Conservation (phyloP, 2,329 filamentous ascomycete species). For the Aspergillus floridensis region DNA sequence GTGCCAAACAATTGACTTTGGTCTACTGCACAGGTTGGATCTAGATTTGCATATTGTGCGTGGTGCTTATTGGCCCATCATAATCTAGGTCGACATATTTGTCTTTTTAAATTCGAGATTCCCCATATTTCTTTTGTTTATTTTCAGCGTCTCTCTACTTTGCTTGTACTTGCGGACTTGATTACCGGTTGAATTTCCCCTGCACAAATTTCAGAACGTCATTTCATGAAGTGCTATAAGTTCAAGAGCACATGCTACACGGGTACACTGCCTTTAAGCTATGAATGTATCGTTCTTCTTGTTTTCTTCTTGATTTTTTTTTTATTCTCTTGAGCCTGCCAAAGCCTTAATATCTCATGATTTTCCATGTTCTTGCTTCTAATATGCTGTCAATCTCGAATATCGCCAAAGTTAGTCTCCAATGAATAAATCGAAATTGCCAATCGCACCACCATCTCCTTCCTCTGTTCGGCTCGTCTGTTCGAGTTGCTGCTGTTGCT, state of each 20-base stretch:
- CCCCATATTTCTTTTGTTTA: background rate
- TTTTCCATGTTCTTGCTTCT: background rate
- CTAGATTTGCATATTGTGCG: background rate
- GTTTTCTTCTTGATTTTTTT: background rate
- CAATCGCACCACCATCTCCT: background rate
- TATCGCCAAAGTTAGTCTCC: background rate
- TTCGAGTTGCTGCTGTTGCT: conserved; percentile 28
- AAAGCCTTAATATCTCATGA: background rate
- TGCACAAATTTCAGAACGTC: background rate
- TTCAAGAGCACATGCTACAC: background rate
- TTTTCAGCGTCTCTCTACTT: background rate
- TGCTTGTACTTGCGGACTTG: background rate
- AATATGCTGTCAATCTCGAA: background rate
- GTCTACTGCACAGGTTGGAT: background rate
- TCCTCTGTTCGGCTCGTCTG: conserved; percentile 10
- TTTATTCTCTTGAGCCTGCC: background rate
- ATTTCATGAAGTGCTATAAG: background rate
- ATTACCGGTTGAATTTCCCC: background rate
- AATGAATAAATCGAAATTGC: background rate
- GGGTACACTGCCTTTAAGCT: background rate
- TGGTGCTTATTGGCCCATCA: background rate
- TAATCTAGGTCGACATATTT: background rate
- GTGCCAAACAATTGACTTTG: background rate
- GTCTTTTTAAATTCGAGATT: background rate
- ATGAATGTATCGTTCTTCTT: background rate